These are phyloP conservation scores for Aspergillus bertholletiae DNA, from an alignment of 495 filamentous ascomycete genomes.

Conservation along the genomic window DNA sequence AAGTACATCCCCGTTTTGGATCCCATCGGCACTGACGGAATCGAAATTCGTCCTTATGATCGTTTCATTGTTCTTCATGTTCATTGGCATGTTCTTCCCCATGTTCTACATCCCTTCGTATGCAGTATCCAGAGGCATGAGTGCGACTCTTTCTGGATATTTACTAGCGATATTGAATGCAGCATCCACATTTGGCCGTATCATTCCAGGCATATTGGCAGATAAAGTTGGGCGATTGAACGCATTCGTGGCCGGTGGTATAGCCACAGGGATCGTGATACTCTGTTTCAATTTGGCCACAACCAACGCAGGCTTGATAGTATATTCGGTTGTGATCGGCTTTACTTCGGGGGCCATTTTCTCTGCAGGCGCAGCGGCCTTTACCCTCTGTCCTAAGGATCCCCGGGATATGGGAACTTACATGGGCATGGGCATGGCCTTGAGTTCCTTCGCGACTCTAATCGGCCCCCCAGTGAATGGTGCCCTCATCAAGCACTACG, in stretches of 20 bases:
- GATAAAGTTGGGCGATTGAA: conserved; percentile 23
- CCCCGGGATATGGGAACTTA: conserved; percentile 50
- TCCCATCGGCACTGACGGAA: conserved; percentile 7
- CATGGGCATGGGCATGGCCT: conserved; percentile 15
- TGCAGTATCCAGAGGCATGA: conserved; percentile 8
- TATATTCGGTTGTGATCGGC: conserved; percentile 53
- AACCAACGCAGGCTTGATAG: conserved; percentile 40
- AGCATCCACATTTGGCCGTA: conserved; percentile 19
- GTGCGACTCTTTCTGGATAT: conserved; percentile 10
- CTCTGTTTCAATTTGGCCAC: conserved; percentile 46
- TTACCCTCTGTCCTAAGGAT: conserved; percentile 8
- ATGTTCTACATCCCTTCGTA: conserved; percentile 22
- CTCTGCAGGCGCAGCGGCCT: conserved; percentile 26
- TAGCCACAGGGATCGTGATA: conserved; percentile 7
- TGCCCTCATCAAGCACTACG: conserved; percentile 14
- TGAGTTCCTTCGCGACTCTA: conserved; percentile 13
- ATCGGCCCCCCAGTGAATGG: conserved; percentile 25
- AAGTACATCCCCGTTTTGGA: conserved; percentile 4
- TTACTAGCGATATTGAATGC: conserved; percentile 21
- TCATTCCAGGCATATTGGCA: conserved; percentile 16
- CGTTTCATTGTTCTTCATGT: conserved; percentile 11
- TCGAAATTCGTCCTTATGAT: conserved; percentile 9
- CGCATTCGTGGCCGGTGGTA: conserved; percentile 4
- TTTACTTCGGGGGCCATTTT: conserved; percentile 54
- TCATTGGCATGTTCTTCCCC: conserved; percentile 15